Conservation (phyloP, 306 rosid species). For the Gynostemma pentaphyllum region DNA sequence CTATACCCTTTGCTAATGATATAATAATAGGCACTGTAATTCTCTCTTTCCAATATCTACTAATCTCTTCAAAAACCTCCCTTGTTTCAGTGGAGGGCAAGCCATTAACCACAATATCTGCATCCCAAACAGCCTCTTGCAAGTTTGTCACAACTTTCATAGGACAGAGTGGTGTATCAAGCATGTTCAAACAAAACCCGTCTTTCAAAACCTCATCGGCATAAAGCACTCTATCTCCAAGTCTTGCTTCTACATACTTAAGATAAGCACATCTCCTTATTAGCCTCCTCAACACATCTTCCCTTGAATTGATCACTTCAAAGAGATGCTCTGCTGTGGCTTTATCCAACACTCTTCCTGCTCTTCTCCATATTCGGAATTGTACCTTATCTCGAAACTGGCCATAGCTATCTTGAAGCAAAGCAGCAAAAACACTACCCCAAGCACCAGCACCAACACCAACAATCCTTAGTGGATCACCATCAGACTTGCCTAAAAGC, state of each 20-base stretch:
- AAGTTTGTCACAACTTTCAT: slow-evolving; percentile 83
- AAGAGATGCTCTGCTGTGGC: slow-evolving; percentile 74
- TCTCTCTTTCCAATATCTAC: slow-evolving; percentile 83
- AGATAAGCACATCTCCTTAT: slow-evolving; percentile 77
- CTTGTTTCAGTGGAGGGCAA: slow-evolving; percentile 85
- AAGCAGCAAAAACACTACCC: slow-evolving; percentile 85
- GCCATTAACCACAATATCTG: slow-evolving; percentile 90
- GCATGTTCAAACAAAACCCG: slow-evolving; percentile 89
- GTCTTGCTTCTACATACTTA: slow-evolving; percentile 86
- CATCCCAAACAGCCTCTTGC: slow-evolving; percentile 99
- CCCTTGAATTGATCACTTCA: slow-evolving; percentile 79
- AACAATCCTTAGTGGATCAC: slow-evolving; percentile 75
- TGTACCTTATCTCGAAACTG: slow-evolving; percentile 72
- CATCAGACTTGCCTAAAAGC: slow-evolving; percentile 32
- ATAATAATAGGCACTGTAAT: slow-evolving; percentile 69
- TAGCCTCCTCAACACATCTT: slow-evolving; percentile 78
- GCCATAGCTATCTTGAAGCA: slow-evolving; percentile 71
- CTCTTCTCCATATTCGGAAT: slow-evolving; percentile 76
- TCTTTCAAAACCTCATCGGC: slow-evolving; percentile 93
- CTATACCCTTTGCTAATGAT: slow-evolving; percentile 76
- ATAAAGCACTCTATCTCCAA: slow-evolving; percentile 68
- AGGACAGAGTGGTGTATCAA: slow-evolving; percentile 84
- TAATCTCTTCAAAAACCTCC: slow-evolving; percentile 81
- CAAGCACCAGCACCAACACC: slow-evolving; percentile 96
- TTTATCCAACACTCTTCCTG: slow-evolving; percentile 59